Base-by-base conservation (phyloP, 495 filamentous ascomycete species). In the Achaetomiella virescens region DNA sequence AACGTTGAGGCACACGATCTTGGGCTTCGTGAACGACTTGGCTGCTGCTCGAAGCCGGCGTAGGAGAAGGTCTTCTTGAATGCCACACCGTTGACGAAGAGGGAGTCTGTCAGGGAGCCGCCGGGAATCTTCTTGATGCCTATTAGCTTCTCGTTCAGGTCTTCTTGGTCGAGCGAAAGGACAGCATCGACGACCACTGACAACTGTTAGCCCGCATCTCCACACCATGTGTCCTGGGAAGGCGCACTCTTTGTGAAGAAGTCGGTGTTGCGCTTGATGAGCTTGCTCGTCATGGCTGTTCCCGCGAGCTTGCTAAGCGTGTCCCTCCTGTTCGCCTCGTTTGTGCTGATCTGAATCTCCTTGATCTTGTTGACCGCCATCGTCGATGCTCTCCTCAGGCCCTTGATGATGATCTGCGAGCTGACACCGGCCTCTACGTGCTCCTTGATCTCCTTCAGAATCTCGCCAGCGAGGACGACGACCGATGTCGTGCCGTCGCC, bases 11-110 rank as follows among this genome's bases (percentile, higher is more conserved):
- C 91, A 96, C 50, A 96, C 86, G 62, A 98, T 95, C 73, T 89
- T 91, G 44, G 93, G 93, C 73, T 96, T 83, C 65, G 77, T 84
- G 77, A 98, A 97, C 35, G 80, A 87, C 73, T 98, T 98, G 52
- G 93, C 75, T 98, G 93, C 72, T 98, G 93, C 73, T 98, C 93
- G 74, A 98, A 98, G 62, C 93, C 93, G 63, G 93, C 93, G 68
- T 98, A 98, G 37, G 93, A 90, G 75, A 98, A 98, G 12, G 93
- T 98, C 79, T 98, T 98, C 81, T 98, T 98, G 79, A 98, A 98
- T 35, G 93, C 91, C 43, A 98, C 93, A 68, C 93, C 93, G 70
- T 98, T 91, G 62, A 98, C 87, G 75, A 97, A 98, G 33, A 97
- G 83, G 9, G 91, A 96, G 69, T 98, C 93, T 67, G 96, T 92